Conservation (phyloP, 768 basidiomycete genomes). For the Xerocomellus intermedius region DNA sequence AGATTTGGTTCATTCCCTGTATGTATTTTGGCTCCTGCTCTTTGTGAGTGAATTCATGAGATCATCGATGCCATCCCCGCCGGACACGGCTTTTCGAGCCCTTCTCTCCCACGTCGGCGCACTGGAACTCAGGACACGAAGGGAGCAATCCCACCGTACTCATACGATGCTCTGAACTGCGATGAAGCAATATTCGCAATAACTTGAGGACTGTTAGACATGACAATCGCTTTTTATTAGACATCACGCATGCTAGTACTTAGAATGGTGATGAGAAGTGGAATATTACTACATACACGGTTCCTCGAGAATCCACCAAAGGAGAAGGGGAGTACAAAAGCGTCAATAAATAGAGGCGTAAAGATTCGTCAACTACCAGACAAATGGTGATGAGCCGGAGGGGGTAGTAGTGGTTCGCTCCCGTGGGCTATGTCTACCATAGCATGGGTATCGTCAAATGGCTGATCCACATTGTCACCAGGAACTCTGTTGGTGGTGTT, state of each 20-base stretch:
- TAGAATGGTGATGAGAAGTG: no score
- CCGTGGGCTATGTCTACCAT: not conserved
- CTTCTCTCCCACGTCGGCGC: not conserved
- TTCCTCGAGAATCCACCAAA: not conserved
- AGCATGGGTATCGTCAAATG: not conserved
- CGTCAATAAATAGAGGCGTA: not conserved
- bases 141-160: no score
- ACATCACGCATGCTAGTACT: not conserved
- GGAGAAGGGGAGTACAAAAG: not conserved
- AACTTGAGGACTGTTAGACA: not conserved
- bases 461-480: not conserved
- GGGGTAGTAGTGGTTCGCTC: not conserved
- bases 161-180: no score
- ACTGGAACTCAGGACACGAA: not conserved
- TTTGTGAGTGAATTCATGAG: not conserved
- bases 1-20: not conserved
- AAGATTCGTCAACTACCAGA: constrained; percentile 5
- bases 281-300: not conserved
- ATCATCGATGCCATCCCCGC: not conserved
- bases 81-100: not conserved
- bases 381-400: not conserved
- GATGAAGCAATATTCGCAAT: not conserved
- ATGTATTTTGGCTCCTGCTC: not conserved
- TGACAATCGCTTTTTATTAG: not conserved
- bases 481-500: not conserved